Percentiles rank a stretch among this genome's conserved stretches.
phyloP scores from a whole-genome alignment of 495 filamentous ascomycete genomes.

The Penicillium lividum region DNA sequence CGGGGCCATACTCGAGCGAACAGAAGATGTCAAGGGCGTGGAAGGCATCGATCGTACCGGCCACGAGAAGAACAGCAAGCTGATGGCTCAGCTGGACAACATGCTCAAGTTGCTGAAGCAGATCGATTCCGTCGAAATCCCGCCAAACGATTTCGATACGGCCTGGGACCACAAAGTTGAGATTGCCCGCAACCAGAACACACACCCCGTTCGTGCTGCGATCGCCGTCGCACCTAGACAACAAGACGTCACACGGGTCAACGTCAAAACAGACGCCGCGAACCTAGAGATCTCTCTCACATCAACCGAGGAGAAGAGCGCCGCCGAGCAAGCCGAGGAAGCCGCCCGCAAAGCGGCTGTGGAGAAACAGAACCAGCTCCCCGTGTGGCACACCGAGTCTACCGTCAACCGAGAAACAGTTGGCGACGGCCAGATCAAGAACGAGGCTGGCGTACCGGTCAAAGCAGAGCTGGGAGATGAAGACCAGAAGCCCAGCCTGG shows the following conservation, averaged over 20 bases:
- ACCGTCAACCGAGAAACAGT: constrained; percentile 59
- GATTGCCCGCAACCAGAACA: constrained; percentile 54
- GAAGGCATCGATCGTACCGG: constrained; percentile 58
- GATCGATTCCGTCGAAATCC: constrained; percentile 81
- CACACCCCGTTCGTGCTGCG: constrained; percentile 51
- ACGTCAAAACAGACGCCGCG: constrained; percentile 63
- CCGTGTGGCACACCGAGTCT: constrained; percentile 84
- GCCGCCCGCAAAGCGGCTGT: constrained; percentile 70
- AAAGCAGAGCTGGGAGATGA: constrained; percentile 54
- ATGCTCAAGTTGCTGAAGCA: constrained; percentile 83
- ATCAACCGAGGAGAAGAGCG: constrained; percentile 68
- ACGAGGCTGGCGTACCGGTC: constrained; percentile 38
- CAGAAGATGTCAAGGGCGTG: constrained; percentile 63
- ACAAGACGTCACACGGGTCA: constrained; percentile 71
- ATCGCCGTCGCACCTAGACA: constrained; percentile 43
- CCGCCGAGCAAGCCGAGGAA: constrained; percentile 73
- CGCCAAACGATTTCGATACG: constrained; percentile 82
- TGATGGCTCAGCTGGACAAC: constrained; percentile 83
- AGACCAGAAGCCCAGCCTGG: constrained; percentile 52
- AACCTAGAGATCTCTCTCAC: constrained; percentile 80
- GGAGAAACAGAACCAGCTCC: constrained; percentile 81
- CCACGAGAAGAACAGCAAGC: constrained; percentile 84
- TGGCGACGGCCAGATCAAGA: constrained; percentile 30
- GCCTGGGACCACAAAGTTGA: constrained; percentile 60
- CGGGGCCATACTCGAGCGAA: constrained; percentile 62